Conservation (phyloP, 2,329 filamentous ascomycete genomes). For the Pseudogymnoascus sp. region DNA sequence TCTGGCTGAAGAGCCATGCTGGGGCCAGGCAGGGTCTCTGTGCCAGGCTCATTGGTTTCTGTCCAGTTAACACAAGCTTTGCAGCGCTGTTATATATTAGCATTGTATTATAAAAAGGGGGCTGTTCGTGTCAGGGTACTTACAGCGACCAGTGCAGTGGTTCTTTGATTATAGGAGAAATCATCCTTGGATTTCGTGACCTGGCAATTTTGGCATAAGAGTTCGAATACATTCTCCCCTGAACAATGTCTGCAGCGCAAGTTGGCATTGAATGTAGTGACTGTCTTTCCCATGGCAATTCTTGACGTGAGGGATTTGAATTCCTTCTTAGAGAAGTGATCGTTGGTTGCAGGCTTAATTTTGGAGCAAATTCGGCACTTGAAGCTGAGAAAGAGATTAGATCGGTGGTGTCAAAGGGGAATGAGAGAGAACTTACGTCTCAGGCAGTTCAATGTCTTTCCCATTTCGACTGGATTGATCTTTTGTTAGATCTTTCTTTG, state of each 20-base stretch:
- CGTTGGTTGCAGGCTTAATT: slow-evolving; percentile 24
- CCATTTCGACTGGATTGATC: background rate
- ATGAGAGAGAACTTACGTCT: slow-evolving; percentile 5
- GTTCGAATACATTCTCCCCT: slow-evolving; percentile 34
- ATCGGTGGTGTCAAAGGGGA: background rate
- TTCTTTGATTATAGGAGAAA: slow-evolving; percentile 42
- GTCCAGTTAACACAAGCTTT: slow-evolving; percentile 23
- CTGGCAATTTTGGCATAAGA: slow-evolving; percentile 40
- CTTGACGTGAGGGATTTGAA: slow-evolving; percentile 25
- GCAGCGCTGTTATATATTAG: slow-evolving; percentile 31
- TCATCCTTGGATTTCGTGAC: slow-evolving; percentile 37
- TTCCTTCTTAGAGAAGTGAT: slow-evolving; percentile 40
- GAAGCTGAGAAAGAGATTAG: slow-evolving; percentile 29
- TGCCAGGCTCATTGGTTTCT: slow-evolving; percentile 15
- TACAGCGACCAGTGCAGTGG: slow-evolving; percentile 33
- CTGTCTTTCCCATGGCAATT: slow-evolving; percentile 11
- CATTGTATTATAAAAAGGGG: background rate
- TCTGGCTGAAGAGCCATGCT: slow-evolving; percentile 9
- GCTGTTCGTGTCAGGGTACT: background rate
- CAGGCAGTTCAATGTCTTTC: slow-evolving; percentile 10
- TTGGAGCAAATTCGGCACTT: slow-evolving; percentile 39
- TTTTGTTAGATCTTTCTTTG: background rate
- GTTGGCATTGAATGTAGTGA: slow-evolving; percentile 18
- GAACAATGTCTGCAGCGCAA: slow-evolving; percentile 36
- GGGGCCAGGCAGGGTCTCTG: slow-evolving; percentile 15